Evolutionary conservation across 148 eudicot genomes (phyloP), one percentile per base, ranked within the genome.

Genomic region (Tetragonia tetragonoides): DNA sequence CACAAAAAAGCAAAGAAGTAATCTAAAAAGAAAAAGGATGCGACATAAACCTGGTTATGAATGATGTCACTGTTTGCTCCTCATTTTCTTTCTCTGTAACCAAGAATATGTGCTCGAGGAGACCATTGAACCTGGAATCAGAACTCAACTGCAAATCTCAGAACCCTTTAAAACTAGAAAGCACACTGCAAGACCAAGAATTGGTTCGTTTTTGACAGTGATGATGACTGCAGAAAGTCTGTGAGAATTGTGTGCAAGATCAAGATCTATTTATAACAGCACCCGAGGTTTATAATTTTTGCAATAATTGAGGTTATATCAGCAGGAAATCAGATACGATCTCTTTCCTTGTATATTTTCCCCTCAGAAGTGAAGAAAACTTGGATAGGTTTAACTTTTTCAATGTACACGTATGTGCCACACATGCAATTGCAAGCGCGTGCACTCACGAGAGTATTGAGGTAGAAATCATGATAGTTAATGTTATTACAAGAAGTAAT

Each of bases 251-350:
- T 66, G 47, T 39, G 49, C 41, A 44, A 66, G 44, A 17, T 66
- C 70, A 17, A 66, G 70, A 17, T 66, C 47, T 66, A 66, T 66
- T 66, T 66, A 66, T 66, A 40, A 66, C 20, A 14, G 68, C 68
- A 66, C 47, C 40, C 47, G 17, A 10, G 47, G 23, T 16, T 66
- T 66, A 40, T 7, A 15, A 17, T 3, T 38, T n/a, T 38, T 64
- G 38, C 68, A 66, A 23, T 17, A 39, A 17, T 34, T 17, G 47
- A 17, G n/a, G 11, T 2, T 49, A 49, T 7, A 49, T 6, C 11
- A 14, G 53, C 53, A 49, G 53, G 53, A 49, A 49, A 66, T 39
- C 47, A 15, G 23, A n/a, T 17, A 40, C 1, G 47, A 3, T 66
- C 41, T 66, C 70, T 40, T 40, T 66, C 70, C 70, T 66, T 16